Evolutionary conservation across 805 yeast species (phyloP), one percentile per base, ranked within the genome.

Genomic region (Cyberlindnera mrakii): DNA sequence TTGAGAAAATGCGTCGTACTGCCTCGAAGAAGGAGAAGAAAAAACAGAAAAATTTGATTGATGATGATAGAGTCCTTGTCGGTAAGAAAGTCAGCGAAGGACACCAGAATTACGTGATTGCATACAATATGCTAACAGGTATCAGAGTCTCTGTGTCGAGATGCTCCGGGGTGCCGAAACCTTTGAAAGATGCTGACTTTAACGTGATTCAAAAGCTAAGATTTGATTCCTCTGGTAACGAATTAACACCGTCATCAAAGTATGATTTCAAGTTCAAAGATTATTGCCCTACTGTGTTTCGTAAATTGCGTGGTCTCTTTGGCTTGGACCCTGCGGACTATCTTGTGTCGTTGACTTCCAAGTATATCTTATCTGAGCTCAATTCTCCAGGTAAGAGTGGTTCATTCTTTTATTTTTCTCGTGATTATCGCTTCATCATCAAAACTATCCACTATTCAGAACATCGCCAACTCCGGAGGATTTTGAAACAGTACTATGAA

Each of bases 361-460:
- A 89, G 62, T 91, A 91, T 58, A 85, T 93, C 49, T 74, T 93
- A 32, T 84, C 93, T 23, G 97, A 91, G 64, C 69, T 89, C 50
- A 95, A 91, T 17, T 89, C 97, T 2, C 97, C 98, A 0, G 99
- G 99, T 4, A 93, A 93, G 62, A 84, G 95, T 57, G 99, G 99
- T 0, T 88, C 96, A 0, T 91, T 91, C 58, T 93, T 93, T 60
- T 93, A 93, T 67, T 95, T 85, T 63, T 88, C 97, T 6, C 71
- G 96, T 47, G 99, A 95, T 66, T 90, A 82, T 66, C 75, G 91
- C 49, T 93, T 86, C 65, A 93, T 93, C 59, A 95, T 93, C 64
- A 93, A 93, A 62, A 93, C 99, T 0, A 89, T 93, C 43, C 97
- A 87, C 60, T 95, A 86, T 56, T 66, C 93, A 1, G 99, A 93